Evolutionary conservation across 2,329 filamentous ascomycete species (phyloP), one percentile per base, ranked within the genome.

Genomic region (Venturia pyrina): DNA sequence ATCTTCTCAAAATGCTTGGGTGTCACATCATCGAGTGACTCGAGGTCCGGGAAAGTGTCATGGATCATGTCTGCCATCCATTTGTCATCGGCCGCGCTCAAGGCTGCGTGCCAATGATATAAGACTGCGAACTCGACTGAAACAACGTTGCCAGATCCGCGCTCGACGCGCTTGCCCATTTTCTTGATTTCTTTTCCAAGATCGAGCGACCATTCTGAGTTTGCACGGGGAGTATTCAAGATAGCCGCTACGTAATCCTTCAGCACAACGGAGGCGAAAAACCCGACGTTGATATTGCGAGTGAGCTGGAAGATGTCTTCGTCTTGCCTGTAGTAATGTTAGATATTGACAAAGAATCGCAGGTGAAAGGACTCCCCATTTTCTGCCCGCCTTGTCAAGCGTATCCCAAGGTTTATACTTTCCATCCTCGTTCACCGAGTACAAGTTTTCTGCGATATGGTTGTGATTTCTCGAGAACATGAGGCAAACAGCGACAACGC

Each of bases 381-480:
- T 72, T 69, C 77, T 74, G 62, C 76, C 62, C 60, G 75, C 72
- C 40, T 75, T 72, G 63, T 71, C 72, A 17, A 80, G 70, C 5
- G 64, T 71, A 6, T 78, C 73, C 78, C 77, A 80, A 3, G 71
- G 68, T 59, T 74, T 75, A 66, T 79, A 81, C 65, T 76, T 78
- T 13, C 77, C 77, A 5, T 76, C 70, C 64, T 81, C 78, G 67
- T 81, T 80, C 62, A 81, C 71, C 24, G 74, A 74, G 11, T 77
- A 68, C 57, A 81, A 70, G 43, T 74, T 71, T 63, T 77, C 69
- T 4, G 74, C 78, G 68, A 81, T 78, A 6, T 72, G 69, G 66
- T 81, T 81, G 71, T 81, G 79, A 63, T 79, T 79, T 68, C 79
- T 72, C 6, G 77, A 79, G 67, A 81, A 80, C 75, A 81, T 72